Conservation (phyloP, 2,329 filamentous ascomycete genomes). For the Fusarium sp. region DNA sequence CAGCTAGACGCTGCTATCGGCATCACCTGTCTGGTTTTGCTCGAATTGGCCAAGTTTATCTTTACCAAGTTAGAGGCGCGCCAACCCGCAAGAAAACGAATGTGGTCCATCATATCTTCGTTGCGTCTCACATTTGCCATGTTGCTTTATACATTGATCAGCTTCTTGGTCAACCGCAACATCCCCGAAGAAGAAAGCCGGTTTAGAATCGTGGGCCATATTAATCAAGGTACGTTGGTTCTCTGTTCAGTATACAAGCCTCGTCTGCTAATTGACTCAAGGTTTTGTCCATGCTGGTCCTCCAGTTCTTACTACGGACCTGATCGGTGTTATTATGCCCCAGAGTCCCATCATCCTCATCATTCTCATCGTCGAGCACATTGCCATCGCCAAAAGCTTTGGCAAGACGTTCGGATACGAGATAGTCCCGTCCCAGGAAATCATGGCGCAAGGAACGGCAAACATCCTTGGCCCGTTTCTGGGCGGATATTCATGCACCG, state of each 20-base stretch:
- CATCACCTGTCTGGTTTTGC: constrained; percentile 69
- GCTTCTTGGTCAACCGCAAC: constrained; percentile 71
- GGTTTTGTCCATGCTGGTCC: constrained; percentile 55
- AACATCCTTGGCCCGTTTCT: constrained; percentile 81
- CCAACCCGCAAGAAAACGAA: constrained; percentile 67
- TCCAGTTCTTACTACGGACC: constrained; percentile 56
- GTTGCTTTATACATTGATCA: constrained; percentile 77
- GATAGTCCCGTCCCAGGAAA: constrained; percentile 80
- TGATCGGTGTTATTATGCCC: constrained; percentile 66
- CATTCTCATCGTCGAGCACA: constrained; percentile 82
- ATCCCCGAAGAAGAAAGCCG: constrained; percentile 55
- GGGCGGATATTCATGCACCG: constrained; percentile 60
- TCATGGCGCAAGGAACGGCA: constrained; percentile 79
- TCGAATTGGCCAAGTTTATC: constrained; percentile 64
- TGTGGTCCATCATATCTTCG: constrained; percentile 79
- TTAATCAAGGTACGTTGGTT: constrained; percentile 64
- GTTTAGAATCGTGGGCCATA: constrained; percentile 71
- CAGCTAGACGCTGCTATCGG: constrained; percentile 77
- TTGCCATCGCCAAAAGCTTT: constrained; percentile 85
- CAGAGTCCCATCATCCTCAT: constrained; percentile 78
- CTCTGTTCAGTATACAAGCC: not conserved
- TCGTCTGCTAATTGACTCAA: constrained; percentile 15
- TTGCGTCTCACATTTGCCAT: constrained; percentile 79
- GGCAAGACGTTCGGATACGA: constrained; percentile 82
- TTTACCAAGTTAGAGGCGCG: constrained; percentile 69